Percentiles rank a stretch among this genome's conserved stretches.
Conservation (phyloP, 2,329 filamentous ascomycete genomes). For the Epichloe baconii region DNA sequence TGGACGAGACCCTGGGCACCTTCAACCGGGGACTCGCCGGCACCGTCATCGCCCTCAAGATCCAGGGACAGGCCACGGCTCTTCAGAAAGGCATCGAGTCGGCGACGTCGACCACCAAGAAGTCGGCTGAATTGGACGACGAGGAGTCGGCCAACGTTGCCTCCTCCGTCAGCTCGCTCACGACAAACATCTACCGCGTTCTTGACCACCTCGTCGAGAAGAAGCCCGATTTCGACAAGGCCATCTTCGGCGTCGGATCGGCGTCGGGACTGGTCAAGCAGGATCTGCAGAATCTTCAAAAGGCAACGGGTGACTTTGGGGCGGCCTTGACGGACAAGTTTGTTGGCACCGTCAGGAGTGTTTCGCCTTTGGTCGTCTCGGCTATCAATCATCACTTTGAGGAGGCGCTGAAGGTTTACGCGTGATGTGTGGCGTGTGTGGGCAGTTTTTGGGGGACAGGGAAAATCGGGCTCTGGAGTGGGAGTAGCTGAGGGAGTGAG, state of each 20-base stretch:
- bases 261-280: slow-evolving; percentile 1
- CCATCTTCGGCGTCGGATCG: not conserved
- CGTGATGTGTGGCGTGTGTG: not conserved
- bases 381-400: slow-evolving; percentile 1
- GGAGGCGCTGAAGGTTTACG: not conserved
- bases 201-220: not conserved
- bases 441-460: not conserved
- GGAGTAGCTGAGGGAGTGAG: not conserved
- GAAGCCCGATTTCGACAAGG: slow-evolving; percentile 1
- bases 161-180: not conserved
- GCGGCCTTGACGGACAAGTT: not conserved
- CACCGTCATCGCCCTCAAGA: not conserved
- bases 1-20: not conserved
- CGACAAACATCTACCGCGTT: not conserved
- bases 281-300: not conserved
- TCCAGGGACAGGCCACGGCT: not conserved
- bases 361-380: not conserved
- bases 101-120: not conserved
- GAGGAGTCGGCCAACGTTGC: slow-evolving; percentile 1
- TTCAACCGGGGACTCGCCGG: not conserved
- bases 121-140: not conserved
- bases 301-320: not conserved
- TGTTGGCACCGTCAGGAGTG: not conserved
- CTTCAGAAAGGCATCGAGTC: not conserved
- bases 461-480: not conserved